These are phyloP conservation scores for Cyclostephanos invisitatus DNA, from an alignment of 108 stramenopile species.

Conservation along the genomic window DNA sequence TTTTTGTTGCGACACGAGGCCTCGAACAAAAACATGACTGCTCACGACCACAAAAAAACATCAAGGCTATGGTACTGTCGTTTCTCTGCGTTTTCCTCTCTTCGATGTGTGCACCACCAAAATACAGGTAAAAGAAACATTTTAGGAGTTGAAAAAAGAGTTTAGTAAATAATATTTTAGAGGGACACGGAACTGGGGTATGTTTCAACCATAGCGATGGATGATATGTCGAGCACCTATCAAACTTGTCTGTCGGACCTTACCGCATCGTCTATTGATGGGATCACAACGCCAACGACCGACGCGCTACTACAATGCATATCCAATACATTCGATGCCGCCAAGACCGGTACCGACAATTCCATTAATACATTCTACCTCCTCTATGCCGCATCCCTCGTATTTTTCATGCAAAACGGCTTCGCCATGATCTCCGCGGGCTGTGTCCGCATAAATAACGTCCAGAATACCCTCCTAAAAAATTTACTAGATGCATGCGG, in stretches of 20 bases:
- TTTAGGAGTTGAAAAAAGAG: too few relatives aligned
- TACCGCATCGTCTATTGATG: neutral
- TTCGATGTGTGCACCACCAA: too few relatives aligned
- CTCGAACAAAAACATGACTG: too few relatives aligned
- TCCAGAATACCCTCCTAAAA: constrained; percentile 89
- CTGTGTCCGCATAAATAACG: constrained; percentile 84
- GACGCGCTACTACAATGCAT: constrained; percentile 42
- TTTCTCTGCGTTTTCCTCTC: too few relatives aligned
- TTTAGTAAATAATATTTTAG: too few relatives aligned
- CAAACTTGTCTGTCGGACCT: constrained; percentile 6
- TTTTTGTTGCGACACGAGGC: too few relatives aligned
- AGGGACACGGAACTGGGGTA: neutral
- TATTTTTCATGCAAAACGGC: constrained; percentile 91
- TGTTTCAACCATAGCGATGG: neutral
- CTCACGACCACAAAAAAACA: too few relatives aligned
- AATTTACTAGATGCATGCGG: constrained; percentile 88
- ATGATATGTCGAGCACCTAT: neutral
- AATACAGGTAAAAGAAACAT: too few relatives aligned
- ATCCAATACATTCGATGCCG: constrained; percentile 14
- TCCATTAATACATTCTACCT: constrained; percentile 64
- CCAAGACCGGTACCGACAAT: neutral
- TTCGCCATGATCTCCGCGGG: constrained; percentile 82
- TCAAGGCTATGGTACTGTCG: too few relatives aligned
- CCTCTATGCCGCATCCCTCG: constrained; percentile 62
- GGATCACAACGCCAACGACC: neutral